Evolutionary conservation across 225 moss, liverwort and hornwort genomes (phyloP).

Genomic region (Neckera pumila): DNA sequence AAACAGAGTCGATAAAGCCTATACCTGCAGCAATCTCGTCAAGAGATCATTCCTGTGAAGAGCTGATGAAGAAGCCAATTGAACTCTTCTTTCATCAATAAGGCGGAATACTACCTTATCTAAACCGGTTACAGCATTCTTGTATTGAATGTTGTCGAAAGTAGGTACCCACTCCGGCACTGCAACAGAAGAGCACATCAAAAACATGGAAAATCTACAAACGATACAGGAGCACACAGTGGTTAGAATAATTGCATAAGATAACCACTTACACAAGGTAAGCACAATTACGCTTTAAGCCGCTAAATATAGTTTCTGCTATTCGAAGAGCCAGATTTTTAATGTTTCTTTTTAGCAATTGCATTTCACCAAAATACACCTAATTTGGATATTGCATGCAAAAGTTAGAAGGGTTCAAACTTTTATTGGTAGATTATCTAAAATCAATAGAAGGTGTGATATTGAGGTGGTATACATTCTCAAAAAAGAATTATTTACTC

Average conservation of each 20-base stretch:
- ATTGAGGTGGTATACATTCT: background rate
- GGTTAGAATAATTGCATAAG: background rate
- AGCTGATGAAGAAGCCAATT: slow-evolving; percentile 7
- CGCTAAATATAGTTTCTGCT: background rate
- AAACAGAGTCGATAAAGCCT: background rate
- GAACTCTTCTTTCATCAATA: slow-evolving; percentile 50
- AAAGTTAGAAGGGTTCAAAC: background rate
- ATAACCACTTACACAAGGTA: background rate
- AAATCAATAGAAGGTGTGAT: background rate
- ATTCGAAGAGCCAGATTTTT: background rate
- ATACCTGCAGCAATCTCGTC: slow-evolving; percentile 51
- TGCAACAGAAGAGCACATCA: slow-evolving; percentile 18
- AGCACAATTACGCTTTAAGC: background rate
- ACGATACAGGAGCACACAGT: no score
- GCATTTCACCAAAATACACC: background rate
- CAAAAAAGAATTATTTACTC: no score
- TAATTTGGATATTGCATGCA: background rate
- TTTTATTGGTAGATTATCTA: background rate
- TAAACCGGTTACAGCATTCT: slow-evolving; percentile 31
- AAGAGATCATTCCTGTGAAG: slow-evolving; percentile 37
- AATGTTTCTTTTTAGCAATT: background rate
- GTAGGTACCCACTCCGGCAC: slow-evolving; percentile 81
- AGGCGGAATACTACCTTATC: slow-evolving; percentile 48
- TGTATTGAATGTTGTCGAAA: slow-evolving; percentile 53
- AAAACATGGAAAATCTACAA: background rate